Base-by-base conservation (phyloP, 495 filamentous ascomycete genomes). In the Beverwykella pulmonaria region DNA sequence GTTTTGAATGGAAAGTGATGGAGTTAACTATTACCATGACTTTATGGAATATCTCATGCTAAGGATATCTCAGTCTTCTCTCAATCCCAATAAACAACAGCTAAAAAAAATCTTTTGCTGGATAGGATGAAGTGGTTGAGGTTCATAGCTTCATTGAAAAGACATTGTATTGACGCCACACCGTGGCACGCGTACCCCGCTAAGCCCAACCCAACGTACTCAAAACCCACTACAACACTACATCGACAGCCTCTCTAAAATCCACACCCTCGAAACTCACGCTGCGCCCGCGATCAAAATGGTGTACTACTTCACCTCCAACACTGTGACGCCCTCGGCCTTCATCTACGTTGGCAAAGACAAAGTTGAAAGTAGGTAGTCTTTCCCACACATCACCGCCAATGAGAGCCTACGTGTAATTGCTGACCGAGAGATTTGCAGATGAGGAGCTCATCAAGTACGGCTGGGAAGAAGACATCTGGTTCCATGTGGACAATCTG, bases 401-500 rank as follows among this genome's bases (percentile, higher is more conserved):
- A n/a, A n/a, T n/a, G 3, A 44, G 17, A 2, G 39, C 39, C 17
- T n/a, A n/a, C 2, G 15, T 2, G 17, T 44, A n/a, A 15, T 44
- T 4, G 15, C 39, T 44, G 39, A 44, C 32, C 17, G 17, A 10
- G 2, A 7, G 39, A n/a, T n/a, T 12, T 44, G n/a, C 15, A 98
- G 94, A 98, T 80, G 95, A 98, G 82, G 92, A 96, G 71, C 79
- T 98, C 69, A 98, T 98, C 71, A 90, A 91, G 70, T 88, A 89
- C 76, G 94, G 94, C 53, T 89, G 90, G 82, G 92, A 97, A 47
- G 89, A 94, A 73, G 94, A 98, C 81, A 87, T 98, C 73, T 98
- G 94, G 94, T 98, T 98, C 79, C 94, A 98, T 81, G 94, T 89
- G 73, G 94, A 98, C 82, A 98, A 98, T 68, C 83, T 98, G 12